These are phyloP conservation scores for Coemansia sp. DNA, from an alignment of 192 early-diverging fungal species.

Conservation along the genomic window DNA sequence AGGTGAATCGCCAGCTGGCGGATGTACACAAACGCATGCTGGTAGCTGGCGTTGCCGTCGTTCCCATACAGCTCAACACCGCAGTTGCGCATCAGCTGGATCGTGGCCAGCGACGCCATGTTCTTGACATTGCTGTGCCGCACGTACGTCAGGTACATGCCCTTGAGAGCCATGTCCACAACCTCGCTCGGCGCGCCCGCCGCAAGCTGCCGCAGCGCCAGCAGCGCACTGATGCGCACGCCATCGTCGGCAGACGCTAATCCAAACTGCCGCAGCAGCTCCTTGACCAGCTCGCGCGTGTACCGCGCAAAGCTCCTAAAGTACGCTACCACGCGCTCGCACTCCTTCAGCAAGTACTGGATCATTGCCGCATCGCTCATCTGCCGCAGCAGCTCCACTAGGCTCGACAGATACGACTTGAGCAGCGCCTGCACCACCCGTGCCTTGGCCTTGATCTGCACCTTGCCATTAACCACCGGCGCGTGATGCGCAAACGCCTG, in stretches of 20 bases:
- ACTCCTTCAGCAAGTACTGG: slow-evolving; percentile 80
- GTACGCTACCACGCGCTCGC: slow-evolving; percentile 71
- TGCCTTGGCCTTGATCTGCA: slow-evolving; percentile 56
- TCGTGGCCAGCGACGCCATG: slow-evolving; percentile 73
- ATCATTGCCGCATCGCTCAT: slow-evolving; percentile 85
- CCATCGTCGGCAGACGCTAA: slow-evolving; percentile 60
- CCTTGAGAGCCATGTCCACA: slow-evolving; percentile 73
- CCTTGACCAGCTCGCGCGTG: slow-evolving; percentile 75
- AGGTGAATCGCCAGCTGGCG: slow-evolving; percentile 92
- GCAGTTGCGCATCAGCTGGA: slow-evolving; percentile 92
- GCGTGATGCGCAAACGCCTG: slow-evolving; percentile 70
- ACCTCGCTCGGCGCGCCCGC: slow-evolving; percentile 52
- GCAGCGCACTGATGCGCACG: slow-evolving; percentile 79
- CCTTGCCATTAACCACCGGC: slow-evolving; percentile 35
- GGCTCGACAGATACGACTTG: slow-evolving; percentile 78
- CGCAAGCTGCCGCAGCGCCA: slow-evolving; percentile 77
- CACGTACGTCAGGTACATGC: slow-evolving; percentile 80
- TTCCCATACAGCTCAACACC: slow-evolving; percentile 85
- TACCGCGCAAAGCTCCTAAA: slow-evolving; percentile 79
- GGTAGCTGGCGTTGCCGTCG: slow-evolving; percentile 79
- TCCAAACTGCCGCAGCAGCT: slow-evolving; percentile 55
- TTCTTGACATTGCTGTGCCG: slow-evolving; percentile 74
- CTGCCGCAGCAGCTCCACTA: slow-evolving; percentile 73
- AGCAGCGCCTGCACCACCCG: slow-evolving; percentile 68
- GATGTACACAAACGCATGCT: slow-evolving; percentile 90